These are phyloP conservation scores for Jaenimonas drosophilae DNA, from an alignment of 208 protist species.

Conservation along the genomic window DNA sequence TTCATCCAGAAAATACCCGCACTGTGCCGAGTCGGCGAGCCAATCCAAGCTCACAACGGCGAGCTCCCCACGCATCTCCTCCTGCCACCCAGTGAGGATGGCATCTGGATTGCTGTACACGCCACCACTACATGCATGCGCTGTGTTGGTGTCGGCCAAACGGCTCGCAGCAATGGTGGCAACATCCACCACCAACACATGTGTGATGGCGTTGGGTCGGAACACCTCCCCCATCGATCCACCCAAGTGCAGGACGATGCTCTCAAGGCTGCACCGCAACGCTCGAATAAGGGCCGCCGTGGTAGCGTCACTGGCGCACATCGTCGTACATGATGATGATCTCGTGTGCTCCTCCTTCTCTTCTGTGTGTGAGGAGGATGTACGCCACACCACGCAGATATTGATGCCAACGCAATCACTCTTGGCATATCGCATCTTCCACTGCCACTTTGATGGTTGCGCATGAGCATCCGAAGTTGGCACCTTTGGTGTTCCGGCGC, in stretches of 20 bases:
- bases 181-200: constrained; percentile 62
- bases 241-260: constrained; percentile 40
- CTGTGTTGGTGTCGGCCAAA: constrained; percentile 10
- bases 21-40: constrained; percentile 35
- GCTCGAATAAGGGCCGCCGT: constrained; percentile 24
- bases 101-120: neutral
- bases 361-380: constrained; percentile 4
- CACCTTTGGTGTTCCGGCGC: no score
- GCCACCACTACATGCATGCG: neutral
- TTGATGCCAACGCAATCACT: constrained; percentile 30
- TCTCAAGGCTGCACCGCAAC: constrained; percentile 30
- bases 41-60: constrained; percentile 34
- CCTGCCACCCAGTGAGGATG: neutral
- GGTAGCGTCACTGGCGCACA: neutral
- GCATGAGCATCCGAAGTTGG: no score
- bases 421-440: constrained; percentile 41
- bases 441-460: constrained; percentile 28
- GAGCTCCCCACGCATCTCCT: constrained; percentile 12
- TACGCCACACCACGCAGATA: constrained; percentile 23
- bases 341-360: neutral
- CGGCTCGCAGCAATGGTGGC: constrained; percentile 18
- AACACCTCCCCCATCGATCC: constrained; percentile 32
- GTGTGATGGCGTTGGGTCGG: constrained; percentile 36
- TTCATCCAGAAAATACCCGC: constrained; percentile 67
- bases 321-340: neutral